Conservation (phyloP, 2,329 filamentous ascomycete species). For the Dactylellina parvicollis region DNA sequence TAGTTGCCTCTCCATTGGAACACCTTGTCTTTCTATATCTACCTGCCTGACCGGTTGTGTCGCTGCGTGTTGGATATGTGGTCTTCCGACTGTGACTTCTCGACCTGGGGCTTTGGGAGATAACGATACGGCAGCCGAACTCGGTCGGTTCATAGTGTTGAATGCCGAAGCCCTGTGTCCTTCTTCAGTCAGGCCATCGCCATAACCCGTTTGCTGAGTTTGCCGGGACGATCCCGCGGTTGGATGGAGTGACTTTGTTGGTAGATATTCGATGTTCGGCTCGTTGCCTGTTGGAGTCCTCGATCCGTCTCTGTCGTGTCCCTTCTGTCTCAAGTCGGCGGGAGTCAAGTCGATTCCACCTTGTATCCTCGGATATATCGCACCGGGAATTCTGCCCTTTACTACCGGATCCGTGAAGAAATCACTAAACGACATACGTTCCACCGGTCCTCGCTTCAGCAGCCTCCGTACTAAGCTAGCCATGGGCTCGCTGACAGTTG, state of each 20-base stretch:
- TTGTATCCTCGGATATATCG: constrained; percentile 55
- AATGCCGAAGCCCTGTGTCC: constrained; percentile 25
- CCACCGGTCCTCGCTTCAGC: constrained; percentile 84
- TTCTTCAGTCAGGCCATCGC: constrained; percentile 25
- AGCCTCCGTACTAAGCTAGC: constrained; percentile 75
- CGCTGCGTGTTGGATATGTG: constrained; percentile 30
- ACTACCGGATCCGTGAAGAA: constrained; percentile 83
- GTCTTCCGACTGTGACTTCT: constrained; percentile 13
- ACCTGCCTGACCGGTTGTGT: constrained; percentile 23
- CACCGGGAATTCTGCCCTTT: constrained; percentile 77
- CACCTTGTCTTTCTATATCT: constrained; percentile 36
- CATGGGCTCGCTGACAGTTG: constrained; percentile 69
- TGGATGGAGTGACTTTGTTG: constrained; percentile 9
- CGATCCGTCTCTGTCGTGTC: constrained; percentile 38
- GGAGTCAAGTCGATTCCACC: constrained; percentile 48
- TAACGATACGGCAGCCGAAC: constrained; percentile 14
- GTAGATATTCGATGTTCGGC: constrained; percentile 36
- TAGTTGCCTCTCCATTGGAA: constrained; percentile 51
- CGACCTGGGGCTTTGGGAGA: constrained; percentile 21
- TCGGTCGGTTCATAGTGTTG: constrained; percentile 7
- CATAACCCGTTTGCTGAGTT: constrained; percentile 12
- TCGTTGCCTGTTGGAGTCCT: constrained; percentile 31
- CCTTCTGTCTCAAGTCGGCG: constrained; percentile 37
- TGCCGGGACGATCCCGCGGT: constrained; percentile 22
- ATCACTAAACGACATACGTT: constrained; percentile 83